phyloP scores from a whole-genome alignment of 495 filamentous ascomycete genomes.

The Aspergillus ostianus region DNA sequence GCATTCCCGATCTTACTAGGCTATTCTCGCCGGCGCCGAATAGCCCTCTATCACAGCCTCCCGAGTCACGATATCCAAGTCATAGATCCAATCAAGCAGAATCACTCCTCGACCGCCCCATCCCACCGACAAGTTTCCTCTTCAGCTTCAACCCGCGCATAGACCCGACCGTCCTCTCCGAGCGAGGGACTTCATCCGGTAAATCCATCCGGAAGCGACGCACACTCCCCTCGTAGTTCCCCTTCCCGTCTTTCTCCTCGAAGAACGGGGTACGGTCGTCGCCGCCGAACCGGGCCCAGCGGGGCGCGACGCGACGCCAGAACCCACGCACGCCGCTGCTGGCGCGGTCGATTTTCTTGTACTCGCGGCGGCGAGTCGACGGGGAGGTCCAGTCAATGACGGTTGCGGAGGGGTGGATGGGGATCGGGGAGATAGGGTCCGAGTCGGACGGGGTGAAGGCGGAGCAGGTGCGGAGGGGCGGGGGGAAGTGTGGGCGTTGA shows the following conservation, averaged over 20 bases:
- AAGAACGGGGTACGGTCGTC: conserved; percentile 39
- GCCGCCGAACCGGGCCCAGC: conserved; percentile 35
- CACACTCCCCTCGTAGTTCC: conserved; percentile 46
- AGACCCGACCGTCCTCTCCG: background rate
- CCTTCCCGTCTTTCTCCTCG: conserved; percentile 36
- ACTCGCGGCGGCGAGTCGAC: conserved; percentile 46
- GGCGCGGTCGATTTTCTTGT: conserved; percentile 50
- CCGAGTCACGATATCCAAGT: background rate
- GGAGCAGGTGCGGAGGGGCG: conserved; percentile 17
- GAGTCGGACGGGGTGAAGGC: conserved; percentile 18
- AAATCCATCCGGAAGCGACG: conserved; percentile 51
- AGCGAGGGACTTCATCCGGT: conserved; percentile 27
- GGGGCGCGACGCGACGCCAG: conserved; percentile 43
- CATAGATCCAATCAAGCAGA: background rate
- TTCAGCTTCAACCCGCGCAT: conserved; percentile 15
- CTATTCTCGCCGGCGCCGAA: background rate
- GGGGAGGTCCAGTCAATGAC: conserved; percentile 52
- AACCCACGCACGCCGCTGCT: conserved; percentile 45
- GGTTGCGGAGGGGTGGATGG: conserved; percentile 39
- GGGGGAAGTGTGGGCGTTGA: background rate
- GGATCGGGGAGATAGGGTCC: conserved; percentile 27
- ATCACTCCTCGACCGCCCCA: conserved; percentile 5
- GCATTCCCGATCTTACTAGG: background rate
- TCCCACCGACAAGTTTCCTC: conserved; percentile 9
- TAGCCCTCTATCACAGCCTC: background rate